phyloP scores from a whole-genome alignment of 2,329 filamentous ascomycete genomes.

The Pseudogymnoascus sp. region DNA sequence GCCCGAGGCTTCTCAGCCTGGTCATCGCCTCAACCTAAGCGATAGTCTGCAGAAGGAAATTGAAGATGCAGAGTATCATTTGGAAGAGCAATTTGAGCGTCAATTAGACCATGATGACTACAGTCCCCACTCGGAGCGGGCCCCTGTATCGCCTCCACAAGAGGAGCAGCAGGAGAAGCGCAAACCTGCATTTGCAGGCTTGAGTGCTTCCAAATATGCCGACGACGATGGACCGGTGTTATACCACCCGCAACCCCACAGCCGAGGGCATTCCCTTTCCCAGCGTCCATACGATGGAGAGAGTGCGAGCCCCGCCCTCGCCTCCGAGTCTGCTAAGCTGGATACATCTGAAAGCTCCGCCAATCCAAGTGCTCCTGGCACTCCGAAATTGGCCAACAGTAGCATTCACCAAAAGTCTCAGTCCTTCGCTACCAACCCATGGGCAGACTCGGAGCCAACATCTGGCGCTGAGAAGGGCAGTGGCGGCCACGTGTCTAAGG shows the following conservation, averaged over 20 bases:
- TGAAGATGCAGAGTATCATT: slow-evolving; percentile 76
- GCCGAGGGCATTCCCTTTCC: slow-evolving; percentile 62
- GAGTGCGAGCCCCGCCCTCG: slow-evolving; percentile 35
- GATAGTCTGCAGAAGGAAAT: slow-evolving; percentile 75
- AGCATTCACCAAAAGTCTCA: slow-evolving; percentile 46
- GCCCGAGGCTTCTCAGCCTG: slow-evolving; percentile 47
- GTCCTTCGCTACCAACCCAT: slow-evolving; percentile 55
- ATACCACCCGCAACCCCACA: slow-evolving; percentile 68
- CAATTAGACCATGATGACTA: slow-evolving; percentile 74
- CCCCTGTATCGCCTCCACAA: slow-evolving; percentile 11
- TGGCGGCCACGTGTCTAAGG: slow-evolving; percentile 58
- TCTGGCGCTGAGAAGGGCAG: slow-evolving; percentile 30
- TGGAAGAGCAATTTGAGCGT: slow-evolving; percentile 71
- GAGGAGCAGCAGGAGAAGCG: slow-evolving; percentile 18
- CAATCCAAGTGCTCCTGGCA: slow-evolving; percentile 64
- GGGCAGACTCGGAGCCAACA: slow-evolving; percentile 45
- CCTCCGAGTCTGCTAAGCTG: slow-evolving; percentile 25
- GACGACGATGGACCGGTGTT: slow-evolving; percentile 50
- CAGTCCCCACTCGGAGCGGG: slow-evolving; percentile 48
- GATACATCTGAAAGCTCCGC: slow-evolving; percentile 63
- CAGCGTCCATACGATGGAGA: slow-evolving; percentile 57
- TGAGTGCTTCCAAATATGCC: slow-evolving; percentile 38
- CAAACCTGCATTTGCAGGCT: slow-evolving; percentile 19
- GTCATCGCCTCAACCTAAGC: slow-evolving; percentile 63
- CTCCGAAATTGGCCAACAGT: slow-evolving; percentile 46